Base-by-base conservation (phyloP, 2,329 filamentous ascomycete species). In the Truncatella angustata region DNA sequence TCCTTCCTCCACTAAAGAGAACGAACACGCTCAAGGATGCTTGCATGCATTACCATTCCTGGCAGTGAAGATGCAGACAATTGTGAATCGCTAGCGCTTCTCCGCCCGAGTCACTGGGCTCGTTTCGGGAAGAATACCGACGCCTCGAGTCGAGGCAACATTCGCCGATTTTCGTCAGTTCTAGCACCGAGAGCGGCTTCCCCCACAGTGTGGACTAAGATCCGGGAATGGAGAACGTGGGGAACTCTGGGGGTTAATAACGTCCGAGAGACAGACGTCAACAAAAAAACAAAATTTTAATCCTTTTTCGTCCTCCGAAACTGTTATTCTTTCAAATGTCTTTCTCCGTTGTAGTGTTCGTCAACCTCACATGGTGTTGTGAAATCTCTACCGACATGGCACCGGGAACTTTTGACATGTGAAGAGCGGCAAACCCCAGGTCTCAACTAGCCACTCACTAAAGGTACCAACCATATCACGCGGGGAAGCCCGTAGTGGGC, bases 81-180 rank as follows among this genome's bases (percentile, higher is more conserved):
- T n/a, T n/a, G n/a, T 23, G 35, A 52, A 51, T 53, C 52, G 20
- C 57, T 54, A 55, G 53, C 52, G 49, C 49, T 48, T n/a, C 49
- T 51, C 52, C 42, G 40, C 46, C 46, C n/a, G n/a, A n/a, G n/a
- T n/a, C n/a, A n/a, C n/a, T n/a, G n/a, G n/a, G n/a, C n/a, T n/a
- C n/a, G n/a, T n/a, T n/a, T n/a, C n/a, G n/a, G n/a, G n/a, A n/a
- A 56, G 40, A 55, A 56, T 58, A 57, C 58, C 58, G 58, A 60
- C 56, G 58, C 54, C 16, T 46, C 16, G 28, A 14, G 14, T 46
- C 6, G 43, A 46, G 43, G 54, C 51, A 56, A 59, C 54, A 47
- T 14, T 54, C 54, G 43, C 54, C 57, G 56, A 54, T 21, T 35
- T 46, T 51, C 44, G 56, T 58, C 49, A 26, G 12, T 28, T 42